Base-by-base conservation (phyloP, 2,329 filamentous ascomycete genomes). In the Alternaria panax region DNA sequence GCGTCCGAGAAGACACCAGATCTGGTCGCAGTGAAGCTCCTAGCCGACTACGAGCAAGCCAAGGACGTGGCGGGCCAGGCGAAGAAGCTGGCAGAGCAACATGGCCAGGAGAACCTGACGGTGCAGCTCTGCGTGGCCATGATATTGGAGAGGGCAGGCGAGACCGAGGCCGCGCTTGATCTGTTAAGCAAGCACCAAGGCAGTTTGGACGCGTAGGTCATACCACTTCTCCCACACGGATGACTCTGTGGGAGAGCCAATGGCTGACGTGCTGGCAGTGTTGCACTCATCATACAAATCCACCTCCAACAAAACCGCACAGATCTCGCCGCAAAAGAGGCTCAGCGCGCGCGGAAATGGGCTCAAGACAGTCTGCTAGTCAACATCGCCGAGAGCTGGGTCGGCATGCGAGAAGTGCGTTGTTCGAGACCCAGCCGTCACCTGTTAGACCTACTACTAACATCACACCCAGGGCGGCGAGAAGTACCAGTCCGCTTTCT, bases 401-500 rank as follows among this genome's bases (percentile, higher is more conserved):
- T 97, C 64, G 93, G 93, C 27, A 80, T 98, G 79, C 86, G 95
- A 78, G 83, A 94, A 79, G 92, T 95, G 86, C 63, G 85, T 81
- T 41, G 34, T 24, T 40, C n/a, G 27, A 7, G 32, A 22, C 5
- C 7, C n/a, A 7, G 18, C 1, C 24, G 6, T 24, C 16, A 22
- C 24, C 25, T n/a, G 20, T 8, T n/a, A 25, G 20, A 36, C 24
- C 54, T 46, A 20, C 22, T 40, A 45, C 65, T 82, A 59, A 61
- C 45, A 50, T 11, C 34, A 7, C 18, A 28, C 54, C 25, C 62
- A 96, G 90, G 94, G 94, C 74, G 93, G 93, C 68, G 93, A 97
- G 70, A 95, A 92, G 78, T 98, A 98, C 80, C 95, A 98, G 75
- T 92, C 95, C 75, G 90, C 94, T 18, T 98, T 96, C 80, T 98